Conservation (phyloP, 2,329 filamentous ascomycete genomes). For the Aspergillus quadrilineatus region DNA sequence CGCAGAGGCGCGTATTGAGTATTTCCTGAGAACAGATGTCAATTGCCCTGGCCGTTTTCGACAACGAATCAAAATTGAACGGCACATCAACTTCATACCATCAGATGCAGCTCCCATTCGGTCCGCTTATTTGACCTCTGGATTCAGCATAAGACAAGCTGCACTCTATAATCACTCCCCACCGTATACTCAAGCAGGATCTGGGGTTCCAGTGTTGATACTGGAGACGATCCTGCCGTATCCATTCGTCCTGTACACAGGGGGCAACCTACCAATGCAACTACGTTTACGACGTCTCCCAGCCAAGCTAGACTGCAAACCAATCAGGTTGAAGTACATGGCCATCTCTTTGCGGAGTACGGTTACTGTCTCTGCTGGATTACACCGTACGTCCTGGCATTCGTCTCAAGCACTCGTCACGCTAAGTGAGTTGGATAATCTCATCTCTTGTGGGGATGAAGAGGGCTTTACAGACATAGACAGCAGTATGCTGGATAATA, state of each 20-base stretch:
- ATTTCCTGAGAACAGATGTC: not conserved
- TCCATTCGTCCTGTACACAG: not conserved
- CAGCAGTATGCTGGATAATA: not conserved
- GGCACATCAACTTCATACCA: not conserved
- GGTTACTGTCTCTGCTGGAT: too few species aligned
- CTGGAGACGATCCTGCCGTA: conserved; percentile 3
- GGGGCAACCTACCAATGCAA: too few species aligned
- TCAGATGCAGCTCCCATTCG: not conserved
- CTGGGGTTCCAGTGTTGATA: not conserved
- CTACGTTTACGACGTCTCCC: too few species aligned
- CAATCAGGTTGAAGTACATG: too few species aligned
- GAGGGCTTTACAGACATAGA: not conserved
- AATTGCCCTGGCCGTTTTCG: not conserved
- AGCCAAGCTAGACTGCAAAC: too few species aligned
- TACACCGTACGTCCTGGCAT: too few species aligned
- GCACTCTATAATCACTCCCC: not conserved
- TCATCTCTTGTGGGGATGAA: not conserved
- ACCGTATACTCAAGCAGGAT: not conserved
- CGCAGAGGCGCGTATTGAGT: not conserved
- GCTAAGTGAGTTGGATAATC: too few species aligned
- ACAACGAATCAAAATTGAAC: not conserved
- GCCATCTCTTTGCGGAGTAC: too few species aligned
- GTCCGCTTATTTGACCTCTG: not conserved
- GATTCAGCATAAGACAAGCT: not conserved
- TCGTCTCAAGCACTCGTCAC: too few species aligned